Base-by-base conservation (phyloP, 768 basidiomycete species). In the Auriculariales sp. region DNA sequence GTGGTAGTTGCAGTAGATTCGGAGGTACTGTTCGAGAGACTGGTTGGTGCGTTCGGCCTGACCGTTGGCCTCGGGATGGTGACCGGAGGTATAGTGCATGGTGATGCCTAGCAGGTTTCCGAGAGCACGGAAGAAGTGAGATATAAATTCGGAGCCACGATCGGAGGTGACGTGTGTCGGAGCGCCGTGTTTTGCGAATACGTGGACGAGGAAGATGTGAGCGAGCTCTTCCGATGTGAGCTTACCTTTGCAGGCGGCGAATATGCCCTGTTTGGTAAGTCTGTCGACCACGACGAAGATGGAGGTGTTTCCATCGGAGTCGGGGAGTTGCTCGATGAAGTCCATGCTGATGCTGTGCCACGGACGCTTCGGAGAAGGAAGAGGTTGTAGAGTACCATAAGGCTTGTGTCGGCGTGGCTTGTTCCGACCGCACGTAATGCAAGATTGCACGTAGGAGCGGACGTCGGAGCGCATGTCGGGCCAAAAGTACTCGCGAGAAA, bases 51-150 rank as follows among this genome's bases (percentile, higher is more conserved):
- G 53, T 55, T 70, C 68, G 0, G 66, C 67, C 27, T 60, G 63
- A 47, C 65, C 62, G 49, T 73, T 65, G 3, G 68, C 66, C 55
- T 73, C 62, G 0, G 70, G 71, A 42, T 74, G 73, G 51, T 68
- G 74, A 0, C 68, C 66, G 0, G 69, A 70, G 3, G 64, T 68
- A 3, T 58, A 57, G 28, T 50, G 55, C 1, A 64, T 53, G n/a
- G 59, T 28, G 22, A 64, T 62, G 9, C 64, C 63, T 2, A 63
- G 53, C 2, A 59, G 51, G 6, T 30, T 24, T 42, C 56, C 48
- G 3, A 69, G 52, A 0, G 53, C 54, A 4, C 42, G 42, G 68
- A 67, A 70, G 56, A 70, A 69, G 0, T 19, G 3, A 0, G 58
- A 60, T 0, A 63, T 59, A 52, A 69, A 69, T 27, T 10, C 55